Percentiles rank a stretch among this genome's conserved stretches.
These are phyloP conservation scores for Oehlia diaphana DNA, from an alignment of 192 early-diverging fungal genomes.

Conservation along the genomic window DNA sequence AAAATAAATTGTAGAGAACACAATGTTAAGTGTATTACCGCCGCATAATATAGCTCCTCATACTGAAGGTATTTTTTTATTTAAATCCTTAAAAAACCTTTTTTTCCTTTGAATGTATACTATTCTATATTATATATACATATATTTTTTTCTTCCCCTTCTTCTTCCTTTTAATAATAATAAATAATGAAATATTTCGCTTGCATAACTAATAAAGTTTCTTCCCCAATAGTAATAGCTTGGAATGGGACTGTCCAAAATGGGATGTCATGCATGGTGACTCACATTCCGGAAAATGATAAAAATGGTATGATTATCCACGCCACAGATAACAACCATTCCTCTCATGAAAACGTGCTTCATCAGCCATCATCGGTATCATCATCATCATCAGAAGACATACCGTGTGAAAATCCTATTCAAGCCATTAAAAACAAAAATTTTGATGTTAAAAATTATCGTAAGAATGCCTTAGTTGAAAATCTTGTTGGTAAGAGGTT, in stretches of 20 bases:
- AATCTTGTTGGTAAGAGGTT: constrained; percentile 9
- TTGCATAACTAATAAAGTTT: not conserved
- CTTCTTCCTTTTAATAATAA: too few species aligned
- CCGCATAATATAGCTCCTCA: not conserved
- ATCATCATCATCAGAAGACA: not conserved
- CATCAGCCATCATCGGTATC: too few species aligned
- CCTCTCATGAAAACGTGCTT: not conserved
- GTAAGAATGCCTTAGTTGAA: not conserved
- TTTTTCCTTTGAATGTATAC: too few species aligned
- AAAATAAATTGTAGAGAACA: not conserved
- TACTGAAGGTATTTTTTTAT: not conserved
- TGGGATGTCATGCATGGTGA: not conserved
- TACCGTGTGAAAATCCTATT: not conserved
- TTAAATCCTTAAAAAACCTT: too few species aligned
- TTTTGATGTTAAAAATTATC: not conserved
- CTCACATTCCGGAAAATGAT: not conserved
- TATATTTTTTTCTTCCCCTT: too few species aligned
- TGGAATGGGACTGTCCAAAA: not conserved
- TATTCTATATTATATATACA: too few species aligned
- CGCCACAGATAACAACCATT: not conserved
- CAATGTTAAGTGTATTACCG: not conserved
- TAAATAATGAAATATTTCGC: not conserved
- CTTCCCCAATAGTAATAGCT: not conserved
- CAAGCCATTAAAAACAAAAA: not conserved
- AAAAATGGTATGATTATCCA: not conserved